Base-by-base conservation (phyloP, 495 filamentous ascomycete species). In the Rostrohypoxylon terebratum region DNA sequence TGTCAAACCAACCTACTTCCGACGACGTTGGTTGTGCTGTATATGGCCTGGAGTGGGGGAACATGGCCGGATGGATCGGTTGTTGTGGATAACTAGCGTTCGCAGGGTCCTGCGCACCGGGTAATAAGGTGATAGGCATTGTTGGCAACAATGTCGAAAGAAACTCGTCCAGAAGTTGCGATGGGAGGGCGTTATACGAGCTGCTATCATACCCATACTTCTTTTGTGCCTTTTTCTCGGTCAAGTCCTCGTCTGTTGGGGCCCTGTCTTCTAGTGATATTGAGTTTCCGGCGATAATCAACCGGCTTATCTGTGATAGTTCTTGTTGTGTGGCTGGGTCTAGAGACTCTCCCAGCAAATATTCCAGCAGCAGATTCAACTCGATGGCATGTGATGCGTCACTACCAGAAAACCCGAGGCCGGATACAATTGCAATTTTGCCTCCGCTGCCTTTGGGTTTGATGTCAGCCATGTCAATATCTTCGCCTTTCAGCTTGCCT, bases 171-270 rank as follows among this genome's bases (percentile, higher is more conserved):
- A 99, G 85, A 55, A 90, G 90, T 40, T 89, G 89, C 6, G 93
- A 93, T 1, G 96, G 96, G 0, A 90, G 80, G 10, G 94, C 84
- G 78, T 98, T 96, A 82, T 97, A 98, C 1, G 92, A 80, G 33
- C 90, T 88, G 59, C 92, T 89, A 78, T 98, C 96, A 82, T 98
- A 98, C 58, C 96, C 95, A 81, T 98, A 98, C 70, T 96, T 97
- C 77, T 95, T 97, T 25, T 74, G 73, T 2, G 72, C 42, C 59
- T 80, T 82, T 55, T 83, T 82, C 23, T 80, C 77, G 0, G 61
- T 45, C 21, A 60, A 18, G 4, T 78, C 79, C n/a, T 81, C 81
- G 62, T 79, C 77, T 8, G 55, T 51, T 4, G 70, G 64, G 23
- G 64, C 67, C 23, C 80, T 77, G 13, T 78, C 79, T 10, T 84